A percentile compares a stretch with the other conserved stretches of the same genome.
Conservation (phyloP, 495 filamentous ascomycete genomes). For the Glonium stellatum region DNA sequence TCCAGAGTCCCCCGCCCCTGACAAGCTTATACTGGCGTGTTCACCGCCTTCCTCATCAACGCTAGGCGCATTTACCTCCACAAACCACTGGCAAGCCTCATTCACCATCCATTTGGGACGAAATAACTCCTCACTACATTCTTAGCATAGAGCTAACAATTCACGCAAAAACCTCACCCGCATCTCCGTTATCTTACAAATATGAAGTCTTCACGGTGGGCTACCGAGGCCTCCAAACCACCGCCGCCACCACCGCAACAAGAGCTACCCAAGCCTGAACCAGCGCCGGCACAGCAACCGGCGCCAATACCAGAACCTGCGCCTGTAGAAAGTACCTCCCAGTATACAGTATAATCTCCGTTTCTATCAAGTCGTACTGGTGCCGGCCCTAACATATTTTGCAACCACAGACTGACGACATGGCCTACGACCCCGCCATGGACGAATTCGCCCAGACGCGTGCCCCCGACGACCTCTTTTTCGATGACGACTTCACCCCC, state of each 20-base stretch:
- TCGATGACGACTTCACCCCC: slow-evolving; percentile 66
- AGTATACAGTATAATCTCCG: neutral
- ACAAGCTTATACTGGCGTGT: too few relatives aligned
- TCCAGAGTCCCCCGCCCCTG: too few relatives aligned
- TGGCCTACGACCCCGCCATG: slow-evolving; percentile 12
- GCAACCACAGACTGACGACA: neutral
- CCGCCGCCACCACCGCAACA: neutral
- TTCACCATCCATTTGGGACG: too few relatives aligned
- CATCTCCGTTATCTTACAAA: neutral
- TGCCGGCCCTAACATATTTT: neutral
- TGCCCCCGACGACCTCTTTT: slow-evolving; percentile 62
- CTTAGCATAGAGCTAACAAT: too few relatives aligned
- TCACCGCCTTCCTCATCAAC: too few relatives aligned
- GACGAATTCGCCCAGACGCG: slow-evolving; percentile 59
- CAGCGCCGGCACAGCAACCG: neutral
- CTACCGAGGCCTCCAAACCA: neutral
- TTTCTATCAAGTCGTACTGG: neutral
- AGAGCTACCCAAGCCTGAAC: neutral
- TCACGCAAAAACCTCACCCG: too few relatives aligned
- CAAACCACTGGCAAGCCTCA: too few relatives aligned
- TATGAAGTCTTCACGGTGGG: slow-evolving; percentile 6
- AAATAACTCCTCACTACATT: too few relatives aligned
- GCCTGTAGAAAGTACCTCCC: neutral
- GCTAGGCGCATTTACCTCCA: too few relatives aligned
- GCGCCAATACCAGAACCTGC: slow-evolving; percentile 1